phyloP scores from a whole-genome alignment of 768 basidiomycete genomes.

The Phylloporus sp. region DNA sequence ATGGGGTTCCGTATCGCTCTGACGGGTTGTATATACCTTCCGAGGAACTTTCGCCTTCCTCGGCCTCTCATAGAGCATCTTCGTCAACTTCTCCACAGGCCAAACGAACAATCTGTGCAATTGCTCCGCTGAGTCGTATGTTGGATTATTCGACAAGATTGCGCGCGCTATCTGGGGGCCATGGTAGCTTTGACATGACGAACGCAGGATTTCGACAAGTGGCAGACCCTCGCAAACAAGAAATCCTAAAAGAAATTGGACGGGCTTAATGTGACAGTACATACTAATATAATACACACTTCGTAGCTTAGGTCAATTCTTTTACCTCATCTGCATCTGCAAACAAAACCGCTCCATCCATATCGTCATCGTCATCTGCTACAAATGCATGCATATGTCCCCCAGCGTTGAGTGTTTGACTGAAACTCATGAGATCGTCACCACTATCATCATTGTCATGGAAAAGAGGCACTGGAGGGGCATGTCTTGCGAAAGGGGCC shows the following conservation, averaged over 20 bases:
- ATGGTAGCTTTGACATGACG: slow-evolving; percentile 76
- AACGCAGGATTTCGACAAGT: slow-evolving; percentile 76
- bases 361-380: slow-evolving; percentile 72
- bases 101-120: slow-evolving; percentile 65
- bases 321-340: slow-evolving; percentile 79
- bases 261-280: slow-evolving; percentile 45
- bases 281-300: neutral
- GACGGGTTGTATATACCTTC: slow-evolving; percentile 77
- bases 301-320: slow-evolving; percentile 42
- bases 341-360: slow-evolving; percentile 69
- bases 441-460: slow-evolving; percentile 36
- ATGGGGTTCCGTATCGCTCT: slow-evolving; percentile 43
- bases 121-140: slow-evolving; percentile 78
- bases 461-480: slow-evolving; percentile 44
- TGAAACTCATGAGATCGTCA: slow-evolving; percentile 69
- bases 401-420: slow-evolving; percentile 60
- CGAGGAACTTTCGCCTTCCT: slow-evolving; percentile 71
- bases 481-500: slow-evolving; percentile 28
- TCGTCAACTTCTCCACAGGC: slow-evolving; percentile 34
- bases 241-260: slow-evolving; percentile 78
- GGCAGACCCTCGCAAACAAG: slow-evolving; percentile 53
- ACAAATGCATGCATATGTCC: slow-evolving; percentile 55
- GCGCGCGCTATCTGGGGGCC: slow-evolving; percentile 77
- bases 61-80: slow-evolving; percentile 29
- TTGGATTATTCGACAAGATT: slow-evolving; percentile 76